Base-by-base conservation (phyloP, 2,329 filamentous ascomycete genomes). In the Sporothrix brunneoviolacea region DNA sequence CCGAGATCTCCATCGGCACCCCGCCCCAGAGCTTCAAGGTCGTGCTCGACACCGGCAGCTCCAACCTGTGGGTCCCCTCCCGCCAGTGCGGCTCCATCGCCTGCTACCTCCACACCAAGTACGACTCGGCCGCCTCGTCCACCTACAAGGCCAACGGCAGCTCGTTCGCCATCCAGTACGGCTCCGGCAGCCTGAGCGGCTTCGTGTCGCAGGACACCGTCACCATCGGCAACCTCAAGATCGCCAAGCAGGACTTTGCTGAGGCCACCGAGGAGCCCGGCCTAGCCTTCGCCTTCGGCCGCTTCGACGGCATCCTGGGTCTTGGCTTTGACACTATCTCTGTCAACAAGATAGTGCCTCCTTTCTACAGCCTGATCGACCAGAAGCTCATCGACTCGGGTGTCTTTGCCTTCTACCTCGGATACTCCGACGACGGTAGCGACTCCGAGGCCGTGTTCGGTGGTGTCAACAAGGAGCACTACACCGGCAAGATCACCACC, bases 31-130 rank as follows among this genome's bases (percentile, higher is more conserved):
- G 74, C 60, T 98, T 98, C 83, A 98, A 98, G 81, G 94, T 98
- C 60, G 86, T 98, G 58, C 85, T 98, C 58, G 93, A 98, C 70
- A 98, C 93, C 24, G 93, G 93, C 63, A 96, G 90, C 79, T 97
- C 93, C 68, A 98, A 98, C 77, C 81, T 98, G 57, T 98, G 94
- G 94, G 91, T 98, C 54, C 94, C 94, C 35, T 95, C 91, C 21
- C 76, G 81, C 51, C 78, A 89, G 65, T 98, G 94, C 70, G 84
- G 80, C 65, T 96, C 91, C 65, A 98, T 98, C 65, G 94, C 93
- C 58, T 98, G 93, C 81, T 98, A 91, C 73, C 83, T 98, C 54
- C 93, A 98, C 79, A 83, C 72, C 70, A 98, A 94, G 75, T 98
- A 97, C 75, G 90, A 97, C 72, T 93, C 90, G 52, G 86, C 84